Percentiles rank a stretch among this genome's conserved stretches.
These are phyloP conservation scores for Diaporthe nobilis DNA, from an alignment of 2,329 filamentous ascomycete species.

Conservation along the genomic window DNA sequence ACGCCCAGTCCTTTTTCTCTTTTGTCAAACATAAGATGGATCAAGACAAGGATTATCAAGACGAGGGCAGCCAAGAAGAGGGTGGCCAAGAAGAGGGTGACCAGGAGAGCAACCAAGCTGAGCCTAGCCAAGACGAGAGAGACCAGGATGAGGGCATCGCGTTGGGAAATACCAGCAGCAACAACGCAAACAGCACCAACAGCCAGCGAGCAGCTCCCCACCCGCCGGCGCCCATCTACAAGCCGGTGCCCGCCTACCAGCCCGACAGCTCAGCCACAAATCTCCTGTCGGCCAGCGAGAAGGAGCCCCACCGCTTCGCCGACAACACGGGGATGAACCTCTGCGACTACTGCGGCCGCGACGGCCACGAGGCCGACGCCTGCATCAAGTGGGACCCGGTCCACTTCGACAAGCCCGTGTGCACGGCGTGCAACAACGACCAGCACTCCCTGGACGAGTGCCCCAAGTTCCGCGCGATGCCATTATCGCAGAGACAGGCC, in stretches of 20 bases:
- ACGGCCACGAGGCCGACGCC: conserved; percentile 28
- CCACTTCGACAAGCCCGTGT: conserved; percentile 35
- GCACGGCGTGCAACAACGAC: conserved; percentile 30
- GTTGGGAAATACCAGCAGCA: not conserved
- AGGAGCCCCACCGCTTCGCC: conserved; percentile 1
- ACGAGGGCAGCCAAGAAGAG: not conserved
- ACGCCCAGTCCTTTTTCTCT: not conserved
- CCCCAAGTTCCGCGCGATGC: not conserved
- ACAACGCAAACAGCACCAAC: not conserved
- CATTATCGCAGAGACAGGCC: not conserved
- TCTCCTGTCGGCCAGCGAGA: not conserved
- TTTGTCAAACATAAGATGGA: not conserved
- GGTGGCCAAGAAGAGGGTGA: not conserved
- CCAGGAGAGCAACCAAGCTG: not conserved
- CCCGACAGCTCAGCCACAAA: not conserved
- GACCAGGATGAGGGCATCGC: not conserved
- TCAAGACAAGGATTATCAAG: not conserved
- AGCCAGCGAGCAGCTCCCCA: too few relatives aligned
- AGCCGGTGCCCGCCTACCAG: not conserved
- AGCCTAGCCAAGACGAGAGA: not conserved
- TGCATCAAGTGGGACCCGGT: conserved; percentile 32
- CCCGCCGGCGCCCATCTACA: too few relatives aligned
- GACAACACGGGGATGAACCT: conserved; percentile 24
- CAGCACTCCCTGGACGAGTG: conserved; percentile 33
- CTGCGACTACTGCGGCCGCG: conserved; percentile 33